phyloP scores from a whole-genome alignment of 495 filamentous ascomycete species.

The Neurospora sp. region DNA sequence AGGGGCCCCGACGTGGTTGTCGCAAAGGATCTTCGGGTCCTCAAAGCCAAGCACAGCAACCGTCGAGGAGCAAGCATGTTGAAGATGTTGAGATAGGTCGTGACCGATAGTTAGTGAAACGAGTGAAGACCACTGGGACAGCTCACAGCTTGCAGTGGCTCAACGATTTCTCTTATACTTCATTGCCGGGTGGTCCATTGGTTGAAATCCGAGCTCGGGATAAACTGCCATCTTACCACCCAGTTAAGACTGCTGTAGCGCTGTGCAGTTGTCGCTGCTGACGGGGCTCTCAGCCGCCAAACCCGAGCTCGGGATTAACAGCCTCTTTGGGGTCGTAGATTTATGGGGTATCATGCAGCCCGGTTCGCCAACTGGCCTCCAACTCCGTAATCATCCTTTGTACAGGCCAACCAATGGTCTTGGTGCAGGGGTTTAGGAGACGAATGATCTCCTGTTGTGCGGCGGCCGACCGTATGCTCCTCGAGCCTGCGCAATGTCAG shows the following conservation, averaged over 20 bases:
- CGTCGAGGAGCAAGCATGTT: constrained; percentile 7
- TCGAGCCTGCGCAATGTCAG: constrained; percentile 5
- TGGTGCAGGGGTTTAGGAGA: constrained; percentile 7
- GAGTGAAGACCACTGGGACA: not conserved
- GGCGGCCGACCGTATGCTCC: constrained; percentile 11
- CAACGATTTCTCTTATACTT: not conserved
- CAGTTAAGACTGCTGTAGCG: not conserved
- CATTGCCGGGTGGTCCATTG: not conserved
- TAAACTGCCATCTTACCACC: not conserved
- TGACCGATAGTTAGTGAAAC: constrained; percentile 10
- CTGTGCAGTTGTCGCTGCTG: not conserved
- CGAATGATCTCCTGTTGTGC: constrained; percentile 10
- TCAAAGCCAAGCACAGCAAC: not conserved
- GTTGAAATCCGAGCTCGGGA: not conserved
- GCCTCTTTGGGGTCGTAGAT: not conserved
- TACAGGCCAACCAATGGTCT: constrained; percentile 18
- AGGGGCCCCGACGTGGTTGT: not conserved
- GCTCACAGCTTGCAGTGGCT: not conserved
- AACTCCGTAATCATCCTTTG: not conserved
- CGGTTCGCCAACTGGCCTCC: not conserved
- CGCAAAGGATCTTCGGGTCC: not conserved
- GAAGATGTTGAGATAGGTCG: not conserved
- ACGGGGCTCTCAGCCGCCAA: not conserved
- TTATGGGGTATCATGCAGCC: not conserved
- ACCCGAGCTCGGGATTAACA: not conserved